These are phyloP conservation scores for Elymus sibiricus DNA, from an alignment of 176 grass and related monocot species.

Conservation along the genomic window DNA sequence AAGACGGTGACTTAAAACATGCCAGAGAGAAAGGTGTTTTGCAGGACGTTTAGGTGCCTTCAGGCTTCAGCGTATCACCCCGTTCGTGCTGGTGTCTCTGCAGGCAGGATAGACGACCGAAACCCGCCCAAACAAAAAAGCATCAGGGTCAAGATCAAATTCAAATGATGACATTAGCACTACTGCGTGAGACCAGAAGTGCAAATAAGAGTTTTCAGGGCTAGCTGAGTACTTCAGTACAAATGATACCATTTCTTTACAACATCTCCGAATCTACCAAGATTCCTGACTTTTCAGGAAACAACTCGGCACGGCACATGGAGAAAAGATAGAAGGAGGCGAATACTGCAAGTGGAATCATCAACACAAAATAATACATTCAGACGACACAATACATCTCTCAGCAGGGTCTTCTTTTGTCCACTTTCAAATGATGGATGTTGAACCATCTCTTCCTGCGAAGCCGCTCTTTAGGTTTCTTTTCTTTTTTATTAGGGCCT, in stretches of 20 bases:
- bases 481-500: constrained; percentile 35
- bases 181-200: neutral
- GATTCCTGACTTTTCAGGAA: constrained; percentile 56
- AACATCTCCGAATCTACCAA: constrained; percentile 31
- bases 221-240: neutral
- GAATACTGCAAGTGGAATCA: neutral
- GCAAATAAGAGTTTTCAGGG: neutral
- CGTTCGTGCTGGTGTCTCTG: no score
- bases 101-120: no score
- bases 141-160: neutral
- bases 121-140: no score
- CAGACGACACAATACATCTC: constrained; percentile 19
- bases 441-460: constrained; percentile 93
- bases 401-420: constrained; percentile 95
- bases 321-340: constrained; percentile 10
- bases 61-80: no score
- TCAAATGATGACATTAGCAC: neutral
- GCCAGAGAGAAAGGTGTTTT: no score
- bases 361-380: constrained; percentile 8
- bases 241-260: constrained; percentile 38
- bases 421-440: constrained; percentile 86
- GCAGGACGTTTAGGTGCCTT: no score
- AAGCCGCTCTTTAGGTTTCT: constrained; percentile 55
- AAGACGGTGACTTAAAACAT: no score
- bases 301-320: neutral